A percentile compares a stretch with the other conserved stretches of the same genome.
Evolutionary conservation across 768 basidiomycete species (phyloP).

Genomic region (Termitomyces titanicus): DNA sequence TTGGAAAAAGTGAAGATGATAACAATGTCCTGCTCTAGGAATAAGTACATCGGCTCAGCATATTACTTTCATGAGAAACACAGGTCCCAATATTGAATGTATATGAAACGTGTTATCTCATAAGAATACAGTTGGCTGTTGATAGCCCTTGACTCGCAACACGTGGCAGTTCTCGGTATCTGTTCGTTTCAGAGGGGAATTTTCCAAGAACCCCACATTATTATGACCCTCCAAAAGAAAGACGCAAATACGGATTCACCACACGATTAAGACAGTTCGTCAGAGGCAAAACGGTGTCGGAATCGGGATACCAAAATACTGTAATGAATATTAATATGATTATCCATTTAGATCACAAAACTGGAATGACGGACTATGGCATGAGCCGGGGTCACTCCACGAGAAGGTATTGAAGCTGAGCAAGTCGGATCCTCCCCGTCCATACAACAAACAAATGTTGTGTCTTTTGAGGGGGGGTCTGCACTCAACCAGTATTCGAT

Average conservation of each 20-base stretch:
- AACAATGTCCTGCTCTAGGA: too few relatives aligned
- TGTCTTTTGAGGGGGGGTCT: slow-evolving; percentile 38
- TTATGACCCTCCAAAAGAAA: too few relatives aligned
- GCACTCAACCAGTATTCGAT: slow-evolving; percentile 49
- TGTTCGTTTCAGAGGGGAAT: too few relatives aligned
- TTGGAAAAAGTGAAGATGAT: too few relatives aligned
- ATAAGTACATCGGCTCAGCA: too few relatives aligned
- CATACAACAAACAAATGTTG: slow-evolving; percentile 36
- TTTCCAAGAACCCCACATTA: too few relatives aligned
- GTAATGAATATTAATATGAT: background rate
- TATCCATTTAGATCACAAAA: background rate
- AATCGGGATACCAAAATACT: slow-evolving; percentile 39
- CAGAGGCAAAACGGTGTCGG: slow-evolving; percentile 36
- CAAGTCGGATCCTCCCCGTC: slow-evolving; percentile 48
- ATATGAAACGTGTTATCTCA: too few relatives aligned
- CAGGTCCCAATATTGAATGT: too few relatives aligned
- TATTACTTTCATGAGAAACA: background rate
- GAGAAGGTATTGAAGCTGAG: slow-evolving; percentile 43
- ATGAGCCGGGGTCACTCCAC: slow-evolving; percentile 44
- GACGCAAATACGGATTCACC: too few relatives aligned
- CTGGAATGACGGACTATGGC: slow-evolving; percentile 27
- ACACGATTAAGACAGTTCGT: background rate
- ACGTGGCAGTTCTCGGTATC: too few relatives aligned
- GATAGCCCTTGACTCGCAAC: too few relatives aligned
- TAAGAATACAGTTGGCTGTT: too few relatives aligned